These are phyloP conservation scores for Acer campestre DNA, from an alignment of 345 rosid species.

Conservation along the genomic window DNA sequence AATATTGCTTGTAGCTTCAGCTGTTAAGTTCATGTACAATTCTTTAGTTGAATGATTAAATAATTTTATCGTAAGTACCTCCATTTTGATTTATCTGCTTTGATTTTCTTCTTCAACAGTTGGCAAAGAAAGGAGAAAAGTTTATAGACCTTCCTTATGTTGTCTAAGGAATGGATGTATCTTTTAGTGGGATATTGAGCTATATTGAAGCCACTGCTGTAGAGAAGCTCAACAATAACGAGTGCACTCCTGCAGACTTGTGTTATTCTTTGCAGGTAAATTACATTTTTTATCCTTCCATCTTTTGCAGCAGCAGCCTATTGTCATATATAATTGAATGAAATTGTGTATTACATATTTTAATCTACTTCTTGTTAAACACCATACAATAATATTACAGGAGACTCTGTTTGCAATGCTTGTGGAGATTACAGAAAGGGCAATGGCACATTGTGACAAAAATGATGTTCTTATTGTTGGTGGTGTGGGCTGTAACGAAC, in stretches of 20 bases:
- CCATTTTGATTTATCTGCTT: neutral
- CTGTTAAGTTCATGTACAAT: neutral
- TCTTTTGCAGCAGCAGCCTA: neutral
- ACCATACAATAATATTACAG: conserved; percentile 31
- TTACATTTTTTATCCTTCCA: neutral
- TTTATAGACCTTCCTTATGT: conserved; percentile 92
- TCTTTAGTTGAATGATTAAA: conserved; percentile 4
- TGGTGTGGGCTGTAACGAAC: conserved; percentile 94
- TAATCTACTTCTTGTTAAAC: neutral
- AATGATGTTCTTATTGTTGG: conserved; percentile 93
- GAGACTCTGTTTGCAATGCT: conserved; percentile 93
- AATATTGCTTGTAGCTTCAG: neutral
- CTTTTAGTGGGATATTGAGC: conserved; percentile 94
- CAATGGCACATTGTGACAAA: conserved; percentile 97
- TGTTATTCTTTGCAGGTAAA: conserved; percentile 94
- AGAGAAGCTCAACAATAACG: conserved; percentile 81
- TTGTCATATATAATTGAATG: neutral
- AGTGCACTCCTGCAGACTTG: conserved; percentile 90
- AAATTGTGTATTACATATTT: neutral
- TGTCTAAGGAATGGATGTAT: conserved; percentile 98
- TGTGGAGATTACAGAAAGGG: conserved; percentile 94
- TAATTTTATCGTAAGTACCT: neutral
- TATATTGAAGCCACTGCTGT: conserved; percentile 78
- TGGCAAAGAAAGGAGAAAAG: conserved; percentile 91
- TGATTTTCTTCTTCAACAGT: conserved; percentile 42